Evolutionary conservation across 2,329 filamentous ascomycete species (phyloP).

Genomic region (Pseudopyricularia javanii): DNA sequence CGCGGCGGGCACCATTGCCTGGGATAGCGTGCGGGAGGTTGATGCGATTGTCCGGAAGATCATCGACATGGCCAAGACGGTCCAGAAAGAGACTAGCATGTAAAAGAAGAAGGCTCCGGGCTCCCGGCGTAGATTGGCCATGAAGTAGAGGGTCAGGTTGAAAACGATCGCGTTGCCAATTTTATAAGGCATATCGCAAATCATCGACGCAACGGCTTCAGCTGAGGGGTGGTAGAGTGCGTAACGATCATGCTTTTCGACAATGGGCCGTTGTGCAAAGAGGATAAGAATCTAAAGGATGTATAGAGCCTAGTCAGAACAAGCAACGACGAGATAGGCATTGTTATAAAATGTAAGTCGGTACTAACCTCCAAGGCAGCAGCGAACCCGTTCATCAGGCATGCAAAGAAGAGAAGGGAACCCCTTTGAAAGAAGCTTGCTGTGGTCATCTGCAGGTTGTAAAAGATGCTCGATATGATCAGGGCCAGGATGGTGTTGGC

Average conservation of each 20-base stretch:
- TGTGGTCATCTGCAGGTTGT: slow-evolving; percentile 54
- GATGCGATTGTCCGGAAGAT: slow-evolving; percentile 43
- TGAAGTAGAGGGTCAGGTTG: slow-evolving; percentile 28
- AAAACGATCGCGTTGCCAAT: slow-evolving; percentile 15
- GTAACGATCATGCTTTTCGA: slow-evolving; percentile 80
- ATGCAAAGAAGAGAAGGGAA: slow-evolving; percentile 75
- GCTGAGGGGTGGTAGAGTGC: slow-evolving; percentile 83
- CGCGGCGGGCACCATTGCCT: slow-evolving; percentile 21
- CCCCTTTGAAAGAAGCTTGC: slow-evolving; percentile 67
- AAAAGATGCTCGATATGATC: slow-evolving; percentile 72
- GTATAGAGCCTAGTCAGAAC: background rate
- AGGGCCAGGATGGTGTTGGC: slow-evolving; percentile 67
- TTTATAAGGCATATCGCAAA: slow-evolving; percentile 43
- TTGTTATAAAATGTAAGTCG: background rate
- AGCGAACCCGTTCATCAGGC: slow-evolving; percentile 75
- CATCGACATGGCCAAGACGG: slow-evolving; percentile 53
- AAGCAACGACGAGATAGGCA: background rate
- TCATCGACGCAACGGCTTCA: slow-evolving; percentile 78
- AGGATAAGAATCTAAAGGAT: slow-evolving; percentile 60
- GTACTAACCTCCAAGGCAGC: slow-evolving; percentile 53
- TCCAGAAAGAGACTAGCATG: slow-evolving; percentile 44
- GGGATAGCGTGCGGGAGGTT: slow-evolving; percentile 38
- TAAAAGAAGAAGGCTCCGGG: slow-evolving; percentile 55
- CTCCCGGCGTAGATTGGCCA: slow-evolving; percentile 28
- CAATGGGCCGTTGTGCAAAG: slow-evolving; percentile 80